phyloP scores from a whole-genome alignment of 345 rosid genomes.

The Garcia nutans region DNA sequence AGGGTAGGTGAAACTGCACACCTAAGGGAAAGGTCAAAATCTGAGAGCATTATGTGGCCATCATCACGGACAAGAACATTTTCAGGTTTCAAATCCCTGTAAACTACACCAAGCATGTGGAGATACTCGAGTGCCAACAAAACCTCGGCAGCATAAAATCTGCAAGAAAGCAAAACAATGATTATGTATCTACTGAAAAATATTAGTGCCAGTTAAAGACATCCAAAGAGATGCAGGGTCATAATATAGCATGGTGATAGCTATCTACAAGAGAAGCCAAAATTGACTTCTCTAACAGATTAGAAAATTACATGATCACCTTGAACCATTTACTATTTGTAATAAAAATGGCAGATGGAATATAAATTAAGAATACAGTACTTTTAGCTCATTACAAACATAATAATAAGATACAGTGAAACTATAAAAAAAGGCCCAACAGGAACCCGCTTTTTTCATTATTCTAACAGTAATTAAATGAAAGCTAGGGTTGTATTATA shows the following conservation, averaged over 20 bases:
- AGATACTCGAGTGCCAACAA: constrained; percentile 94
- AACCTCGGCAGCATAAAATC: constrained; percentile 97
- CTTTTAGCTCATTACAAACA: background rate
- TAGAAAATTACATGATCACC: background rate
- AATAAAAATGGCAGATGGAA: background rate
- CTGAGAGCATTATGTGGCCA: constrained; percentile 98
- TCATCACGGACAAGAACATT: constrained; percentile 98
- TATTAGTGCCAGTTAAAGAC: background rate
- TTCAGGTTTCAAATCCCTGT: constrained; percentile 97
- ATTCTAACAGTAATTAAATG: background rate
- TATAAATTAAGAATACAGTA: no score
- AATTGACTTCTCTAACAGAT: constrained; percentile 7
- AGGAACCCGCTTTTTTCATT: background rate
- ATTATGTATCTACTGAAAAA: constrained; percentile 3
- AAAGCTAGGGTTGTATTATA: background rate
- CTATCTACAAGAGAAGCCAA: background rate
- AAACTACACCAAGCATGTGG: constrained; percentile 98
- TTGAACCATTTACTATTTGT: background rate
- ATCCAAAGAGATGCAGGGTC: background rate
- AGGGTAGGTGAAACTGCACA: constrained; percentile 92
- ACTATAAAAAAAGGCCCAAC: no score
- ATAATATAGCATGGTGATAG: background rate
- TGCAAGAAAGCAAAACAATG: constrained; percentile 32
- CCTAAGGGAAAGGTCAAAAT: constrained; percentile 90
- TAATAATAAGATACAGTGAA: background rate